phyloP scores from a whole-genome alignment of 1,284 basidiomycete genomes.

The Fomitiporia mediterranea region DNA sequence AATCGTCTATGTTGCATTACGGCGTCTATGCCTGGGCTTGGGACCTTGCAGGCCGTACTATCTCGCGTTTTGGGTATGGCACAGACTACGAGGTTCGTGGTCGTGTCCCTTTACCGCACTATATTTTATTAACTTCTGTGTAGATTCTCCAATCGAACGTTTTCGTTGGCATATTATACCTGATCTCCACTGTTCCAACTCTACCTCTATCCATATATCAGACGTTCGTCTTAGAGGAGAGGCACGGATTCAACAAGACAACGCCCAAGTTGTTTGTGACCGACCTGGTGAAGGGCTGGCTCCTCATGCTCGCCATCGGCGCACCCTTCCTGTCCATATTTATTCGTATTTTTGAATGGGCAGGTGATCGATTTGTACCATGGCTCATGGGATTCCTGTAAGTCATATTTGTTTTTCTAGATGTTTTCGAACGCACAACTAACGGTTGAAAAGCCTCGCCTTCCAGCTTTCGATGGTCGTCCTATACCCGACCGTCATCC shows the following conservation, averaged over 20 bases:
- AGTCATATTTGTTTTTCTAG: constrained; percentile 31
- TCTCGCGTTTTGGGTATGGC: constrained; percentile 55
- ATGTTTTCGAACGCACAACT: neutral
- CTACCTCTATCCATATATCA: constrained; percentile 78
- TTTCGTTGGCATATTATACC: constrained; percentile 67
- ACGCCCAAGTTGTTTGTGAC: constrained; percentile 69
- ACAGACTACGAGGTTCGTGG: constrained; percentile 62
- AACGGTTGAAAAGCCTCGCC: constrained; percentile 46
- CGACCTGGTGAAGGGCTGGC: constrained; percentile 80
- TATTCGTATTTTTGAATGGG: constrained; percentile 89
- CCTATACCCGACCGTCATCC: constrained; percentile 86
- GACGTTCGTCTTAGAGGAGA: constrained; percentile 93
- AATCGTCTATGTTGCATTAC: constrained; percentile 67
- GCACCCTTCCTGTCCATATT: constrained; percentile 85
- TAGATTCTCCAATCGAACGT: constrained; percentile 82
- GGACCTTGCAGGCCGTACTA: constrained; percentile 51
- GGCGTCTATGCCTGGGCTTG: constrained; percentile 82
- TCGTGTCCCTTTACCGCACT: neutral
- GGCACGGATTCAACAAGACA: constrained; percentile 96
- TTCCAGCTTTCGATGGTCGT: constrained; percentile 86
- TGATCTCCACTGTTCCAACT: constrained; percentile 63
- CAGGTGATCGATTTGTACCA: constrained; percentile 84
- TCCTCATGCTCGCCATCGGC: constrained; percentile 72
- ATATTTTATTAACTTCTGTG: constrained; percentile 5
- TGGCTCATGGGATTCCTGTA: constrained; percentile 86